These are phyloP conservation scores for Halocafeteria seosinensis DNA, from an alignment of 108 stramenopile species.

Conservation along the genomic window DNA sequence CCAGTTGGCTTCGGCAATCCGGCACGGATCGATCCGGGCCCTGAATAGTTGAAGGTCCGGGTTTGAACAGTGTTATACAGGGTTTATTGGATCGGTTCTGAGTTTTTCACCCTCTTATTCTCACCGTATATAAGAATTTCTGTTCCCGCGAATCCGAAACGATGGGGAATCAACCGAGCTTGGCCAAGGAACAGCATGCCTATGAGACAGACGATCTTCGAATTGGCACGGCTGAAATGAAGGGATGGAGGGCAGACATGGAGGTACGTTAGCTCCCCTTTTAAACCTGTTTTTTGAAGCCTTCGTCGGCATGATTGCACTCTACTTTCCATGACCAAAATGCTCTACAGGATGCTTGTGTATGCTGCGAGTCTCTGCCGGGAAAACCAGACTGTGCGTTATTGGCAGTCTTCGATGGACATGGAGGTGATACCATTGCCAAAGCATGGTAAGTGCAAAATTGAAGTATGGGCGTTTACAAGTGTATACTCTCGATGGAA, in stretches of 20 bases:
- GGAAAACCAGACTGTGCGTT: not conserved
- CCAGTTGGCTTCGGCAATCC: too few species aligned
- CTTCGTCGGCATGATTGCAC: not conserved
- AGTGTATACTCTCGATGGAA: not conserved
- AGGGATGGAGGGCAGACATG: slow-evolving; percentile 35
- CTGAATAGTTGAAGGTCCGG: too few species aligned
- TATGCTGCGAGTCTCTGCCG: not conserved
- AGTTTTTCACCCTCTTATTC: too few species aligned
- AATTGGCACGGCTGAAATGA: not conserved
- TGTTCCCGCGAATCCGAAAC: too few species aligned
- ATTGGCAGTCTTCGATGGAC: not conserved
- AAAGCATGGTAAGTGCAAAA: not conserved
- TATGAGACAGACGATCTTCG: not conserved
- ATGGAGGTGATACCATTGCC: not conserved
- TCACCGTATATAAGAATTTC: too few species aligned
- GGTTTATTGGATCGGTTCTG: too few species aligned
- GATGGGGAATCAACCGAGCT: not conserved
- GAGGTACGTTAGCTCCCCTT: slow-evolving; percentile 6
- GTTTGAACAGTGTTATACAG: too few species aligned
- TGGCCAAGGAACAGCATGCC: not conserved
- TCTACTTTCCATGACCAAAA: too few species aligned
- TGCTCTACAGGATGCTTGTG: not conserved
- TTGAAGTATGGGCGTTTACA: not conserved
- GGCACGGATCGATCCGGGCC: too few species aligned
- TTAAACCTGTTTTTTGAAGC: not conserved